phyloP scores from a whole-genome alignment of 768 basidiomycete genomes.

The Jaapia argillacea region DNA sequence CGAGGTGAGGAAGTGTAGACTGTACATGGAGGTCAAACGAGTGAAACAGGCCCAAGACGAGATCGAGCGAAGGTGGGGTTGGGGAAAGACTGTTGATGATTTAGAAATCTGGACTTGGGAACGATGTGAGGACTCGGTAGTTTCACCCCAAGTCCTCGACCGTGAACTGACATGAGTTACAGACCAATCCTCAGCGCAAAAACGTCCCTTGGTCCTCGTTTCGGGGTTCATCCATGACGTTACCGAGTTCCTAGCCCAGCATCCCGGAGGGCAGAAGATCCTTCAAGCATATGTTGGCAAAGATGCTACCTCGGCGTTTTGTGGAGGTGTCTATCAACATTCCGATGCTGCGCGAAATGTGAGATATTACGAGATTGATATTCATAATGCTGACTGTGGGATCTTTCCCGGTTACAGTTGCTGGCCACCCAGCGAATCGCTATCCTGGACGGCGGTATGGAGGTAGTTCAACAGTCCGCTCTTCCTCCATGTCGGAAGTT shows the following conservation, averaged over 20 bases:
- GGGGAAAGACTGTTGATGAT: conserved; percentile 47
- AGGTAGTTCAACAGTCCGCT: background rate
- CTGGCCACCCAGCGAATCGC: background rate
- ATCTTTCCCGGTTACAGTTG: background rate
- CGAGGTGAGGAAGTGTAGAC: conserved; percentile 74
- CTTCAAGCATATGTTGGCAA: conserved; percentile 58
- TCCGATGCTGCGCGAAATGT: conserved; percentile 79
- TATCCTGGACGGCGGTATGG: background rate
- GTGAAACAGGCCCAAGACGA: conserved; percentile 55
- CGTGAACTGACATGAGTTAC: no score
- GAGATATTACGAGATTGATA: background rate
- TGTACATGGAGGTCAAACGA: conserved; percentile 77
- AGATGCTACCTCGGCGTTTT: conserved; percentile 79
- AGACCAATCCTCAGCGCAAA: no score
- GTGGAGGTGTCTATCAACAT: conserved; percentile 76
- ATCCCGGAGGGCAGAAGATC: conserved; percentile 67
- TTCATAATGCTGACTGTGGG: background rate
- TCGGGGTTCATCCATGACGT: conserved; percentile 87
- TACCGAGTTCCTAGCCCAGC: conserved; percentile 58
- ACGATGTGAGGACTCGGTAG: conserved; percentile 47
- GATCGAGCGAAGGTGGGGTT: conserved; percentile 24
- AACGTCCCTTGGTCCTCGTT: conserved; percentile 58
- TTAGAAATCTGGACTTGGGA: conserved; percentile 80
- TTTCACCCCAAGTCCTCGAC: no score
- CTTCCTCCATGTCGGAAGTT: background rate